Base-by-base conservation (phyloP, 1,284 basidiomycete species). In the Amylostereum areolatum region DNA sequence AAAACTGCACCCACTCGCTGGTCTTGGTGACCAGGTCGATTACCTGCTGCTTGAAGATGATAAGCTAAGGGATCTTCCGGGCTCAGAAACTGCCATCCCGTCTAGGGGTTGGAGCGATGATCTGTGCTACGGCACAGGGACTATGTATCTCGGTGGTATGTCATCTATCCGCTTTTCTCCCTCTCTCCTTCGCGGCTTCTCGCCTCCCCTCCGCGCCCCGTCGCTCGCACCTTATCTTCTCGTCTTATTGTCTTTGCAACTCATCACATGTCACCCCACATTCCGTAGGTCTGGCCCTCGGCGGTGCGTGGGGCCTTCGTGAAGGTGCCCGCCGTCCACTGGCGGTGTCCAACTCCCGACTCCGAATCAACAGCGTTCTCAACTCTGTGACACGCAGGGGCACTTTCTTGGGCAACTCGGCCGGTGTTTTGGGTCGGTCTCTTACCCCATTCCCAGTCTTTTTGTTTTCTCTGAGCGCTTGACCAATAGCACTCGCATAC, bases 81-180 rank as follows among this genome's bases (percentile, higher is more conserved):
- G 94, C 52, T 80, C 89, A 62, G 80, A 78, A 61, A 89, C 90
- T 55, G 89, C 92, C 54, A 80, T 96, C 58, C 92, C 93, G 60
- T 91, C 89, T 65, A 79, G 97, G 69, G 96, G 97, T 52, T 99
- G 94, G 95, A 92, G 92, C 70, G 97, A 99, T 75, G 97, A 99
- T 72, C 76, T 99, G 53, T 97, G 94, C 81, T 98, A 99, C 72
- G 97, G 97, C 59, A 98, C 96, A 61, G 97, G 97, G 51, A 97
- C 95, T 57, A 97, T 95, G 72, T 99, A 99, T 82, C 85, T 99
- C 49, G 81, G 90, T 64, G 97, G 96, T 95, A 67, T 65, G 92
- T 84, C 71, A 74, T 76, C 71, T 76, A 74, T 76, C 78, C 48
- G 54, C 49, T 47, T 53, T 48, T 52, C 37, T 56, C 43, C 30